Conservation (phyloP, 495 filamentous ascomycete species). For the Podospora pseudopauciseta region DNA sequence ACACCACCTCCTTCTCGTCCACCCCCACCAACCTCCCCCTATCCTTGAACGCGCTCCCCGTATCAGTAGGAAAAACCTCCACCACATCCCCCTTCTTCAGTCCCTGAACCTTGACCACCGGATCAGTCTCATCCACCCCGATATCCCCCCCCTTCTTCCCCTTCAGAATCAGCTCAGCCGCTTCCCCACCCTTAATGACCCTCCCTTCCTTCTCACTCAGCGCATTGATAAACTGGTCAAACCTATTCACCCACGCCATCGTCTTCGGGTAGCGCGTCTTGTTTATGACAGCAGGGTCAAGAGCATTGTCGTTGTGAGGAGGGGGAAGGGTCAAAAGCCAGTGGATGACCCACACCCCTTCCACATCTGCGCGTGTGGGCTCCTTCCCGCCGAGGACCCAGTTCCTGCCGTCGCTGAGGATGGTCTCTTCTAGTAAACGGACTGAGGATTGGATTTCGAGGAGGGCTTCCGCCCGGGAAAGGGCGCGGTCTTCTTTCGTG, state of each 20-base stretch:
- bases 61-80: slow-evolving; percentile 55
- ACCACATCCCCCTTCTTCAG: slow-evolving; percentile 48
- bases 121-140: slow-evolving; percentile 41
- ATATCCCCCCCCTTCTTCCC: slow-evolving; percentile 34
- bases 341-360: slow-evolving; percentile 57
- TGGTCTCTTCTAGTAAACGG: slow-evolving; percentile 48
- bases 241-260: slow-evolving; percentile 55
- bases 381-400: slow-evolving; percentile 50
- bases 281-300: slow-evolving; percentile 36
- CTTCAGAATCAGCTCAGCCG: slow-evolving; percentile 36
- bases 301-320: slow-evolving; percentile 38
- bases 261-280: slow-evolving; percentile 46
- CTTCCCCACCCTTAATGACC: slow-evolving; percentile 48
- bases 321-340: slow-evolving; percentile 50
- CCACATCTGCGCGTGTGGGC: slow-evolving; percentile 56
- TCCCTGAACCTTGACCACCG: slow-evolving; percentile 28
- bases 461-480: slow-evolving; percentile 43
- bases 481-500: neutral
- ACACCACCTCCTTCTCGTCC: slow-evolving; percentile 47
- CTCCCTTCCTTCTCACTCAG: slow-evolving; percentile 27
- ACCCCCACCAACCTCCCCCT: slow-evolving; percentile 47
- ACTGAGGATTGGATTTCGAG: slow-evolving; percentile 41
- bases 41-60: slow-evolving; percentile 53
- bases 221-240: slow-evolving; percentile 34
- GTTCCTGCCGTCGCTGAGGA: slow-evolving; percentile 53